Base-by-base conservation (phyloP, 2,329 filamentous ascomycete species). In the Aspergillus thermomutatus region DNA sequence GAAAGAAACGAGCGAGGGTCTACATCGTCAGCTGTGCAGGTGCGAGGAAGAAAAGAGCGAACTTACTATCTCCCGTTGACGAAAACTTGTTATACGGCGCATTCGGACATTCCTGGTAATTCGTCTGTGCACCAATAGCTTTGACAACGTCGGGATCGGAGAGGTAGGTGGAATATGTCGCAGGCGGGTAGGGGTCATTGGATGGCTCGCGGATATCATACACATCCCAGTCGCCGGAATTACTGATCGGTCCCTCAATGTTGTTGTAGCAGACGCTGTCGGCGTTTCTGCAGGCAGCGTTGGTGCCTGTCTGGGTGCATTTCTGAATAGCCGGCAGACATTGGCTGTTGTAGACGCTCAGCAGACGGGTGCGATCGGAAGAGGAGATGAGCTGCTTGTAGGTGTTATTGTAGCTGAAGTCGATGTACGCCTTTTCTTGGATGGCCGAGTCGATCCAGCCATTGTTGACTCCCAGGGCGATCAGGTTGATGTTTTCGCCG, bases 401-500 rank as follows among this genome's bases (percentile, higher is more conserved):
- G 17, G 72, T 70, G 63, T 82, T 82, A 61, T 80, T 79, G 61
- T 75, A 74, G 8, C 75, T 74, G 54, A 76, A 80, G 19, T 76
- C 72, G 6, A 79, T 70, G 58, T 79, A 79, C 3, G 72, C 67
- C 6, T 77, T 74, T 53, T 78, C 75, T 59, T 80, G 77, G 2
- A 71, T 66, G 14, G 68, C 66, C 8, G 76, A 69, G 60, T 86
- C 82, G 56, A 83, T 77, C 73, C 80, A 83, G 26, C 81, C 82
- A 64, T 85, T 85, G 69, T 83, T 80, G 59, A 86, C 77, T 14
- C 81, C 79, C 7, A 86, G 73, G 0, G 82, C 79, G 6, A 82
- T 75, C n/a, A 85, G 73, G 45, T 79, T 77, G 52, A 83, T 77
- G 49, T 75, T 74, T 50, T 78, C 69, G 17, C 76, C 76, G 17